These are phyloP conservation scores for Helminthosporium solani DNA, from an alignment of 2,329 filamentous ascomycete species.

Conservation along the genomic window DNA sequence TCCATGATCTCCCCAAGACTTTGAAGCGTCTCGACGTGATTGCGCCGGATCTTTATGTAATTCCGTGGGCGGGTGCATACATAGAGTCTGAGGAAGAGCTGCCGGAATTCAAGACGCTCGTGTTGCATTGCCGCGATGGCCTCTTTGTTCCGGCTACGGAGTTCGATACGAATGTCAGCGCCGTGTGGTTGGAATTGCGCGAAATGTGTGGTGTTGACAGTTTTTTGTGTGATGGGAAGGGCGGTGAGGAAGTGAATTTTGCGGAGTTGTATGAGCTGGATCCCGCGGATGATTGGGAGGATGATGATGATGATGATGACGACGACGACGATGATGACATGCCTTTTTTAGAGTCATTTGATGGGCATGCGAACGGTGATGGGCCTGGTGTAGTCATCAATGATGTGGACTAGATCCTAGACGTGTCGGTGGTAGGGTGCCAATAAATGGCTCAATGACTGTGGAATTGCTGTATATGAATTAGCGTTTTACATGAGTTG, in stretches of 20 bases:
- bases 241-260: slow-evolving; percentile 5
- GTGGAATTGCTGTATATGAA: too few species aligned
- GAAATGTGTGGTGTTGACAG: slow-evolving; percentile 6
- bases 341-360: neutral
- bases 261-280: slow-evolving; percentile 3
- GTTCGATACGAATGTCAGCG: slow-evolving; percentile 5
- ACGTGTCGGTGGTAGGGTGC: too few species aligned
- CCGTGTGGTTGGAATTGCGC: slow-evolving; percentile 11
- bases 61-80: slow-evolving; percentile 7
- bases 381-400: too few species aligned
- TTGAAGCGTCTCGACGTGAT: slow-evolving; percentile 18
- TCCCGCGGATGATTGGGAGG: neutral
- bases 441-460: too few species aligned
- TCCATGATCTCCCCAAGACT: slow-evolving; percentile 11
- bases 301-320: neutral
- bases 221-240: slow-evolving; percentile 10
- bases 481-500: too few species aligned
- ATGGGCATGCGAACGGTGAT: too few species aligned
- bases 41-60: slow-evolving; percentile 12
- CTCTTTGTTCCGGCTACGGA: neutral
- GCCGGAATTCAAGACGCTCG: neutral
- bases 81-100: too few species aligned
- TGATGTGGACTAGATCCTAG: too few species aligned
- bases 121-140: slow-evolving; percentile 1
- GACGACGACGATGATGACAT: slow-evolving; percentile 1